Evolutionary conservation across 129 eudicot species (phyloP), one percentile per base, ranked within the genome.

Genomic region (Helianthus tuberosus): DNA sequence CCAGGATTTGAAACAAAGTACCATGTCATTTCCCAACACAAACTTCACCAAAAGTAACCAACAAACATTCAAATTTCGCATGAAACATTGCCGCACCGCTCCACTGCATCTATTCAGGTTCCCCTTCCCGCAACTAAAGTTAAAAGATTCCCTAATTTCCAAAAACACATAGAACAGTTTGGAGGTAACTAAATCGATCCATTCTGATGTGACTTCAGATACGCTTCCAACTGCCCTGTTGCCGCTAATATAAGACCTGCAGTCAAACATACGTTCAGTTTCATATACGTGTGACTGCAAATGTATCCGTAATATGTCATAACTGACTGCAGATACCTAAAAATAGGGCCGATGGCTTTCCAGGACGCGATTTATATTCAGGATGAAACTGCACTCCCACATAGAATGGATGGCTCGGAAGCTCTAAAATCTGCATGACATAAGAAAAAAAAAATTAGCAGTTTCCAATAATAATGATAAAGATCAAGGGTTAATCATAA

Each of bases 381-480:
- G 98, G 98, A 83, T 94, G 98, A 69, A 94, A 94, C 81, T 94
- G 98, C 69, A 86, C 98, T 8, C 98, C 98, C 17, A 94, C 96
- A 76, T 90, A 94, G 66, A 66, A 94, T 20, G 97, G 97, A 81
- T 94, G 98, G 73, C 78, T 71, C 20, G 83, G 81, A 76, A 94
- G 84, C 82, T 94, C 98, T 66, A 94, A 72, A 35, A 94, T 81
- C 98, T 94, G 85, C 81, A 83, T 53, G 69, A 62, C 9, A 15
- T 39, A 38, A 57, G 14, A 20, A 16, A 27, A 10, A 52, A 50
- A 43, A 51, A n/a, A 12, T 36, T 11, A 55, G 41, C 50, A 70
- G 25, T 51, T 32, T 51, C 11, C 15, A 55, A 11, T 54, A 8
- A 43, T 8, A 43, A 43, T 25, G 17, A 10, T 64, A 11, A 14